These are phyloP conservation scores for Xylaria sp. DNA, from an alignment of 495 filamentous ascomycete species.

Conservation along the genomic window DNA sequence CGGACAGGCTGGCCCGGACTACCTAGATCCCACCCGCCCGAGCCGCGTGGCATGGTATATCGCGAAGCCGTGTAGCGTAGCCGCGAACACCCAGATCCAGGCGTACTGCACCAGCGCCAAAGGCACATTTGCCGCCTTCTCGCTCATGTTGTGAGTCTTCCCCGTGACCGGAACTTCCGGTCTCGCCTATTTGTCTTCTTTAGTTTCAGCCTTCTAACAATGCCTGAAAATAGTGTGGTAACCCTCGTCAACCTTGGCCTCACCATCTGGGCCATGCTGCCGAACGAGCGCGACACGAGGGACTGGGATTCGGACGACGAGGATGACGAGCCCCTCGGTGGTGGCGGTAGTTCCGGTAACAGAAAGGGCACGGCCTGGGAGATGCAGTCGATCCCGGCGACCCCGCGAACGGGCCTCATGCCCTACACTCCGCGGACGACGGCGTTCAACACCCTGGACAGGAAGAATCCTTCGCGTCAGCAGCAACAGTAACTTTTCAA, in stretches of 20 bases:
- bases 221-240: slow-evolving; percentile 49
- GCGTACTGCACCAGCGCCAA: slow-evolving; percentile 81
- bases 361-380: slow-evolving; percentile 42
- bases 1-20: slow-evolving; percentile 81
- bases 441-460: slow-evolving; percentile 61
- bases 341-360: not conserved
- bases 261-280: slow-evolving; percentile 67
- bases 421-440: slow-evolving; percentile 62
- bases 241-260: slow-evolving; percentile 65
- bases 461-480: slow-evolving; percentile 52
- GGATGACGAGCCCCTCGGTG: slow-evolving; percentile 26
- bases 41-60: slow-evolving; percentile 84
- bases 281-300: slow-evolving; percentile 54
- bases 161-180: not conserved
- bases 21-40: slow-evolving; percentile 72
- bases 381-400: slow-evolving; percentile 50
- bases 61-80: slow-evolving; percentile 74
- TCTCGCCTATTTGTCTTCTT: not conserved
- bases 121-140: slow-evolving; percentile 71
- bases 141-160: slow-evolving; percentile 72
- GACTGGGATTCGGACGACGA: slow-evolving; percentile 45
- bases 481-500: slow-evolving; percentile 23
- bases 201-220: slow-evolving; percentile 26
- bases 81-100: slow-evolving; percentile 58
- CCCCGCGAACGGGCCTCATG: slow-evolving; percentile 37